These are phyloP conservation scores for Ambispora gerdemannii DNA, from an alignment of 192 early-diverging fungal genomes.

Conservation along the genomic window DNA sequence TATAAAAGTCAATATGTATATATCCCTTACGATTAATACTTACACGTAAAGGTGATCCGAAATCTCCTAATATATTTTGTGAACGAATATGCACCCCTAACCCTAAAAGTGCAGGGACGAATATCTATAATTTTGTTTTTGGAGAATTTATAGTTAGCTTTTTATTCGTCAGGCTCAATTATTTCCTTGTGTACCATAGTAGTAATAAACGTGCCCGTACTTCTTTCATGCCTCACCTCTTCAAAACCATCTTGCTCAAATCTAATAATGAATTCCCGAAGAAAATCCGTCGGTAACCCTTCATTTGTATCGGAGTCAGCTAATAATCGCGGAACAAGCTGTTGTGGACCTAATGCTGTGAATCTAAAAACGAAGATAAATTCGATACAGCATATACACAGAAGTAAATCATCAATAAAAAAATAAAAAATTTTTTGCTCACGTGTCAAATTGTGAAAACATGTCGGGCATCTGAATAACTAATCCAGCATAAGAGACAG, in stretches of 20 bases:
- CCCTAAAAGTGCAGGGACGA: conserved; percentile 49
- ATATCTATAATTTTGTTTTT: conserved; percentile 40
- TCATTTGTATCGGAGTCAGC: conserved; percentile 55
- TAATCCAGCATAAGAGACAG: conserved; percentile 83
- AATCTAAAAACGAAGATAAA: not conserved
- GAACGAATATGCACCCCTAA: conserved; percentile 48
- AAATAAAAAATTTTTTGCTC: too few species aligned
- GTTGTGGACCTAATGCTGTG: conserved; percentile 39
- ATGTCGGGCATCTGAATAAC: conserved; percentile 84
- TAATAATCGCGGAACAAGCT: conserved; percentile 48
- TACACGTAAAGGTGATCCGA: conserved; percentile 48
- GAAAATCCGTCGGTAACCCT: conserved; percentile 62
- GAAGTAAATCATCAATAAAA: too few species aligned
- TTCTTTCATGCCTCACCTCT: conserved; percentile 37
- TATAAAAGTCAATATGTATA: too few species aligned
- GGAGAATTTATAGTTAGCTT: not conserved
- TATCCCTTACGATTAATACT: too few species aligned
- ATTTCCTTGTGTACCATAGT: not conserved
- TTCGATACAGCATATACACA: too few species aligned
- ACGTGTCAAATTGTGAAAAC: conserved; percentile 73
- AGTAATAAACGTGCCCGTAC: not conserved
- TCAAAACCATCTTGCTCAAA: conserved; percentile 67
- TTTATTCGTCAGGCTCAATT: too few species aligned
- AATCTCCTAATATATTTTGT: conserved; percentile 50
- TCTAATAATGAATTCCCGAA: conserved; percentile 53